Conservation (phyloP, 1,284 basidiomycete genomes). For the Cerrena zonata region DNA sequence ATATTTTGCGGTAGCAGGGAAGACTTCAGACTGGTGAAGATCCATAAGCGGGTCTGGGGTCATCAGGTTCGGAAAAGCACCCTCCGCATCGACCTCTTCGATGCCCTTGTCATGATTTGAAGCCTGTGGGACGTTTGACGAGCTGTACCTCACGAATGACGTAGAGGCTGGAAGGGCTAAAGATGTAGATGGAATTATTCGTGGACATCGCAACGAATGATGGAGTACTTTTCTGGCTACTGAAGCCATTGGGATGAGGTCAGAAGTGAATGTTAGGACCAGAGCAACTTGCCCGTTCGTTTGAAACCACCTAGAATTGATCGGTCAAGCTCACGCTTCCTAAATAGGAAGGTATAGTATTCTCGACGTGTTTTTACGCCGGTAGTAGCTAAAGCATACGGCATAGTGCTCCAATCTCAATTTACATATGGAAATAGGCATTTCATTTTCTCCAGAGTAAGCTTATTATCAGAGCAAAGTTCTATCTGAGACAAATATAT, state of each 20-base stretch:
- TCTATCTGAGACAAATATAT: no score
- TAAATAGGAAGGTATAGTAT: no score
- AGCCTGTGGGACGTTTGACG: background rate
- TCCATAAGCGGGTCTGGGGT: constrained; percentile 55
- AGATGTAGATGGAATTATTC: background rate
- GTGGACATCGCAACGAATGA: background rate
- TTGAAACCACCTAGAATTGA: no score
- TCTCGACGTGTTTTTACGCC: no score
- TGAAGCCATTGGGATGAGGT: background rate
- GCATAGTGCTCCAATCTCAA: no score
- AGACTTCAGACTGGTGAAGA: constrained; percentile 35
- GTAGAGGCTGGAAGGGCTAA: background rate
- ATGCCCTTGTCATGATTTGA: background rate
- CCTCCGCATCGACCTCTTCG: background rate
- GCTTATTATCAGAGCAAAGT: no score
- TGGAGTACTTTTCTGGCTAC: background rate
- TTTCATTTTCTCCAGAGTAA: no score
- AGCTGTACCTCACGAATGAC: background rate
- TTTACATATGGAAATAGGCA: no score
- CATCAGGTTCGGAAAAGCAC: constrained; percentile 51
- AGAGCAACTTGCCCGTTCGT: no score
- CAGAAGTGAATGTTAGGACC: no score
- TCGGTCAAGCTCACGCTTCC: no score
- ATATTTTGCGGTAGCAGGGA: constrained; percentile 33
- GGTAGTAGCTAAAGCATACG: no score